Conservation (phyloP, 1,139 yeast species). For the Kazachstania sp. region DNA sequence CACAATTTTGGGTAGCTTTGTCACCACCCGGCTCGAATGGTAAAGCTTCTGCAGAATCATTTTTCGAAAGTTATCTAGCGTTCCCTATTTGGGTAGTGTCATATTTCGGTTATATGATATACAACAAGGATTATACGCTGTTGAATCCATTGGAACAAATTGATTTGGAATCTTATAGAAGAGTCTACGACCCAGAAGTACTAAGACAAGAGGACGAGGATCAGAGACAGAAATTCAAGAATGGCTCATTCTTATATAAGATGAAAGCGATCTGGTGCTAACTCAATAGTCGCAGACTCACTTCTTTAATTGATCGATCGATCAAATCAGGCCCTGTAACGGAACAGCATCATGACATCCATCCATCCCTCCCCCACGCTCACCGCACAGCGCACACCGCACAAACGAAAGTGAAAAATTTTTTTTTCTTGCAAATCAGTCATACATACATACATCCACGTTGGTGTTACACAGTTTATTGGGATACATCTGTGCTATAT, state of each 20-base stretch:
- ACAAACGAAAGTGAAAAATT: background rate
- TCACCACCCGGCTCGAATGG: slow-evolving; percentile 50
- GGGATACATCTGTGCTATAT: no score
- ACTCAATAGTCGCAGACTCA: slow-evolving; percentile 1
- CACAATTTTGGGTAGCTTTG: slow-evolving; percentile 73
- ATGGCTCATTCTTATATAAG: slow-evolving; percentile 33
- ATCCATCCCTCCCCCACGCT: background rate
- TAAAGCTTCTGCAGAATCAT: slow-evolving; percentile 39
- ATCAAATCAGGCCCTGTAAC: no score
- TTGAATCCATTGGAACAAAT: slow-evolving; percentile 37
- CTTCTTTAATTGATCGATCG: no score
- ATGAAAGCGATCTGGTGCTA: slow-evolving; percentile 43
- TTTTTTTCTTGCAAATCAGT: background rate
- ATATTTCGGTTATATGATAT: slow-evolving; percentile 43
- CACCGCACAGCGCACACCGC: background rate
- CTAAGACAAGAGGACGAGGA: slow-evolving; percentile 42
- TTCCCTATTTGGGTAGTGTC: slow-evolving; percentile 43
- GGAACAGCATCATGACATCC: background rate
- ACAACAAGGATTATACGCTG: slow-evolving; percentile 37
- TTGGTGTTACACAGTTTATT: background rate
- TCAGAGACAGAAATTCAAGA: slow-evolving; percentile 34
- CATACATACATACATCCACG: background rate
- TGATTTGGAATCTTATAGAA: slow-evolving; percentile 46
- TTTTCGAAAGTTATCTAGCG: slow-evolving; percentile 47
- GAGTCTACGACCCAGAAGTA: slow-evolving; percentile 44